Percentiles rank a stretch among this genome's conserved stretches.
These are phyloP conservation scores for Trematosphaeria pertusa DNA, from an alignment of 2,329 filamentous ascomycete genomes.

Conservation along the genomic window DNA sequence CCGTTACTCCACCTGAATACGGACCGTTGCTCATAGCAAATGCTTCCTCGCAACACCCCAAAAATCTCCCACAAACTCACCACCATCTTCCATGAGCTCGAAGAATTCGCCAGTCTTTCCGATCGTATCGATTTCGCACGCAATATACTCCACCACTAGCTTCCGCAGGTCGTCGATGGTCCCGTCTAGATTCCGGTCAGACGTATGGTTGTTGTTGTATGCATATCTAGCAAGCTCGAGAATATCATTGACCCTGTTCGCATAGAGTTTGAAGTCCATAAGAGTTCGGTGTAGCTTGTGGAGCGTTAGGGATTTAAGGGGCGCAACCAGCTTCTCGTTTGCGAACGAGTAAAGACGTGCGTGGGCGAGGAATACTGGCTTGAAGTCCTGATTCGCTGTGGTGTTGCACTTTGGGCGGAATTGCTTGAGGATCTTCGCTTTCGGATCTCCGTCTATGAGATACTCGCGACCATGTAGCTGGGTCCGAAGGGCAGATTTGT, in stretches of 20 bases:
- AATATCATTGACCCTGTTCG: constrained; percentile 28
- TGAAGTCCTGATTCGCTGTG: constrained; percentile 20
- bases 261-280: constrained; percentile 28
- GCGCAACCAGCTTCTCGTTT: constrained; percentile 25
- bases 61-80: constrained; percentile 34
- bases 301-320: constrained; percentile 30
- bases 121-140: constrained; percentile 25
- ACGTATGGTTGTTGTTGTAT: constrained; percentile 29
- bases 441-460: not conserved
- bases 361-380: constrained; percentile 35
- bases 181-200: constrained; percentile 15
- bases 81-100: constrained; percentile 28
- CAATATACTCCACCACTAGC: constrained; percentile 33
- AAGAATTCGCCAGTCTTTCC: constrained; percentile 25
- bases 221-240: constrained; percentile 28
- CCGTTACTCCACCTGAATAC: no score
- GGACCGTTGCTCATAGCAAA: constrained; percentile 1
- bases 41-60: constrained; percentile 11
- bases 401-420: constrained; percentile 14
- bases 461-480: constrained; percentile 6
- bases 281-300: constrained; percentile 40
- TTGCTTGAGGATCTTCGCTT: not conserved
- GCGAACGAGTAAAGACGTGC: constrained; percentile 39
- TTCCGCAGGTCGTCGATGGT: constrained; percentile 27
- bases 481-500: not conserved